These are phyloP conservation scores for Cryptococcus wingfieldii DNA, from an alignment of 1,284 basidiomycete species.

Conservation along the genomic window DNA sequence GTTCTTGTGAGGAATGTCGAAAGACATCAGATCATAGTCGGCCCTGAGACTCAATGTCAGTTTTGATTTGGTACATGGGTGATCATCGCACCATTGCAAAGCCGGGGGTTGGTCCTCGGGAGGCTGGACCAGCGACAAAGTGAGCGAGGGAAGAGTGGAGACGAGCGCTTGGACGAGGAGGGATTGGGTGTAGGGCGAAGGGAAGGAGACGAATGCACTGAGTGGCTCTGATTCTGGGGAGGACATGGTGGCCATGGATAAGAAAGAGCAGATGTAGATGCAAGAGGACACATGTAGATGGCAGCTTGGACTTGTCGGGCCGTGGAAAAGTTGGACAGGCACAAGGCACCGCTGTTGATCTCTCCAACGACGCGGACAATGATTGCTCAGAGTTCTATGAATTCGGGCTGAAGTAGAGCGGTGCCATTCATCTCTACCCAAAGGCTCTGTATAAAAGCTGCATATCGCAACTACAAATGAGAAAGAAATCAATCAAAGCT, in stretches of 20 bases:
- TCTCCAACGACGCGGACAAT: too few species aligned
- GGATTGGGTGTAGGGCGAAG: conserved; percentile 67
- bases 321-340: too few species aligned
- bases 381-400: too few species aligned
- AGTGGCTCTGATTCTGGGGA: conserved; percentile 17
- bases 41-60: conserved; percentile 15
- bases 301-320: too few species aligned
- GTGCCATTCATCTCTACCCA: too few species aligned
- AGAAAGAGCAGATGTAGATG: too few species aligned
- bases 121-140: conserved; percentile 29
- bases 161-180: conserved; percentile 65
- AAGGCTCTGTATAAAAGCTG: too few species aligned
- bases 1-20: conserved; percentile 58
- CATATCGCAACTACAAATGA: too few species aligned
- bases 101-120: conserved; percentile 34
- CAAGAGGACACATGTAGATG: too few species aligned
- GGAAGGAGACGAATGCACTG: conserved; percentile 65
- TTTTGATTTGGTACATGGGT: background rate
- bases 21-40: conserved; percentile 73
- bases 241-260: background rate
- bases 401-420: too few species aligned
- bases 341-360: too few species aligned
- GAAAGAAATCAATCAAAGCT: background rate
- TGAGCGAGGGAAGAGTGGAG: conserved; percentile 31
- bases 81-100: conserved; percentile 39